These are phyloP conservation scores for Saccharomycopsis amapae DNA, from an alignment of 805 yeast genomes.

Conservation along the genomic window DNA sequence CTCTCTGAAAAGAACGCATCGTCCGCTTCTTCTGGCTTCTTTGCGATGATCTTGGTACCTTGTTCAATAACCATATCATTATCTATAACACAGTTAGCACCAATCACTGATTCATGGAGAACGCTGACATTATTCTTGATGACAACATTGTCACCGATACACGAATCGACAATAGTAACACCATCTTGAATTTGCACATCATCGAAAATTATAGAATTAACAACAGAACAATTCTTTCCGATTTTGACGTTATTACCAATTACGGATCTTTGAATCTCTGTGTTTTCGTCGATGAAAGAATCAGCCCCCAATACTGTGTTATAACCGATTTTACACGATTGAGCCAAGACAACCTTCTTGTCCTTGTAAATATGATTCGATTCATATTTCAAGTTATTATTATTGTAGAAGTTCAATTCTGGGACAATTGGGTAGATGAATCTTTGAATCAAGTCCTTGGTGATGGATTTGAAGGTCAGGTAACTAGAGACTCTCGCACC, in stretches of 20 bases:
- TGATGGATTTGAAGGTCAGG: constrained; percentile 86
- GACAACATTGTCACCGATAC: constrained; percentile 59
- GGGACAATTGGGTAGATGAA: constrained; percentile 92
- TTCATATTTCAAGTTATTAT: constrained; percentile 72
- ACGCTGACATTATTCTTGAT: constrained; percentile 48
- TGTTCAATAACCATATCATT: constrained; percentile 41
- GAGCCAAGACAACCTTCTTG: constrained; percentile 80
- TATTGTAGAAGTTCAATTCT: constrained; percentile 67
- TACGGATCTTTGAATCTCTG: constrained; percentile 59
- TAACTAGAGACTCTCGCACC: constrained; percentile 95
- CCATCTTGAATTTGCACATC: constrained; percentile 66
- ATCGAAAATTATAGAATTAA: constrained; percentile 84
- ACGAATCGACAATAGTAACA: constrained; percentile 49
- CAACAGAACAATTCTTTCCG: constrained; percentile 67
- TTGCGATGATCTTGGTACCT: constrained; percentile 44
- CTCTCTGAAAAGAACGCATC: constrained; percentile 9
- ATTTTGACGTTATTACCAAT: constrained; percentile 83
- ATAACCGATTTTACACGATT: constrained; percentile 78
- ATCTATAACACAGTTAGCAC: constrained; percentile 65
- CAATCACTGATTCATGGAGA: constrained; percentile 70
- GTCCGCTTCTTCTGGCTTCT: constrained; percentile 11
- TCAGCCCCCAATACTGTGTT: constrained; percentile 78
- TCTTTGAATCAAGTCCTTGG: constrained; percentile 83
- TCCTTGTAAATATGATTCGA: constrained; percentile 86
- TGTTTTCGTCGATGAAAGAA: constrained; percentile 69